Base-by-base conservation (phyloP, 2,329 filamentous ascomycete genomes). In the Cercospora sp. region DNA sequence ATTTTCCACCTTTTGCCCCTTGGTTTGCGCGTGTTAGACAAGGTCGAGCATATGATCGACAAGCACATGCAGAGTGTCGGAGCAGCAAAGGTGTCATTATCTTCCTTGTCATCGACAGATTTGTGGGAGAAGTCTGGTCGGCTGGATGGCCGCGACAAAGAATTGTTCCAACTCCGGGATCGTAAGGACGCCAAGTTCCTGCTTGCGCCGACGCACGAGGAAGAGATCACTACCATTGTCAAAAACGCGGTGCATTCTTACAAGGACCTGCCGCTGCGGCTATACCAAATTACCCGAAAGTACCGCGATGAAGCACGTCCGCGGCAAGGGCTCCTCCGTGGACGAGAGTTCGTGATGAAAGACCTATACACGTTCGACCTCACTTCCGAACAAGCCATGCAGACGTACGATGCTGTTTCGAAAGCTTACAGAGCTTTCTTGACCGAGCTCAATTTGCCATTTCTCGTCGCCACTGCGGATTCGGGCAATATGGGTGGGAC, bases 401-500 rank as follows among this genome's bases (percentile, higher is more conserved):
- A 86, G 60, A 97, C 94, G 0, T 99, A 99, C 73, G 80, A 87
- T 6, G 81, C 89, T 51, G 93, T 97, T 2, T 87, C 91, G 60
- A 78, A 79, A 42, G 90, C 91, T 1, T 99, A 99, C 77, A 84
- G 83, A 12, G 85, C 85, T 18, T 86, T 99, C 61, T 96, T 99
- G 74, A 82, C 91, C 55, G 92, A 96, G 67, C 83, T 99, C 36
- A 93, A 90, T 72, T 79, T 99, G 13, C 93, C 93, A 0, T 92
- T 95, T 72, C 79, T 96, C 0, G 89, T 96, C 20, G 94, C 94
- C 1, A 89, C 92, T 73, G 95, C 95, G 6, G 94, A 94, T 78
- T 97, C 94, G 0, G 95, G 95, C n/a, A 92, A 93, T 72, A 99
- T 99, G 87, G 95, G 95, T 33, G 95, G 95, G 12, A 90, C 90